phyloP scores from a whole-genome alignment of 2,329 filamentous ascomycete species.

The Zymoseptoria crescenta region DNA sequence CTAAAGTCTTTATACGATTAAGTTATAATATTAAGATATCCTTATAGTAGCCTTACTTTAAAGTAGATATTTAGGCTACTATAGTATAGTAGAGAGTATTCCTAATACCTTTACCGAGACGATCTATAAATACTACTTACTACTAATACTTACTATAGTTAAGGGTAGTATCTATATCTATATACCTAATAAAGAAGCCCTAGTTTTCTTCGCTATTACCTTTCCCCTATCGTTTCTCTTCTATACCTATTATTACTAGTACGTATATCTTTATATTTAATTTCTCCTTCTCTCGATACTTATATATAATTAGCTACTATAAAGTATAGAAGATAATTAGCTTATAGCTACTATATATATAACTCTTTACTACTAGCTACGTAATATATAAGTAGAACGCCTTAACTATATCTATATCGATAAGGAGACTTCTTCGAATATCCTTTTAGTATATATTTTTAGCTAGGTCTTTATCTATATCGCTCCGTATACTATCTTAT shows the following conservation, averaged over 20 bases:
- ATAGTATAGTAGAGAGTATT: no score
- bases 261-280: no score
- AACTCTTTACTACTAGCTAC: not conserved
- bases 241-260: not conserved
- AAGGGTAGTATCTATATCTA: not conserved
- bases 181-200: not conserved
- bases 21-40: no score
- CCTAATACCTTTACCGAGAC: no score
- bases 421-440: not conserved
- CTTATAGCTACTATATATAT: not conserved
- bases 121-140: no score
- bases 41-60: no score
- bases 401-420: not conserved
- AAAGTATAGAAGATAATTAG: not conserved
- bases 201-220: not conserved
- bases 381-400: not conserved
- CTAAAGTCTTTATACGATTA: no score
- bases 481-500: not conserved
- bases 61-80: no score
- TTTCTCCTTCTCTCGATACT: not conserved
- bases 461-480: not conserved
- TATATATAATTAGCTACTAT: not conserved
- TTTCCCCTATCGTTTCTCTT: not conserved
- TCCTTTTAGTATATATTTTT: not conserved
- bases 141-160: no score